Percentiles rank a stretch among this genome's conserved stretches.
Conservation (phyloP, 805 yeast genomes). For the Candida hungchunana region DNA sequence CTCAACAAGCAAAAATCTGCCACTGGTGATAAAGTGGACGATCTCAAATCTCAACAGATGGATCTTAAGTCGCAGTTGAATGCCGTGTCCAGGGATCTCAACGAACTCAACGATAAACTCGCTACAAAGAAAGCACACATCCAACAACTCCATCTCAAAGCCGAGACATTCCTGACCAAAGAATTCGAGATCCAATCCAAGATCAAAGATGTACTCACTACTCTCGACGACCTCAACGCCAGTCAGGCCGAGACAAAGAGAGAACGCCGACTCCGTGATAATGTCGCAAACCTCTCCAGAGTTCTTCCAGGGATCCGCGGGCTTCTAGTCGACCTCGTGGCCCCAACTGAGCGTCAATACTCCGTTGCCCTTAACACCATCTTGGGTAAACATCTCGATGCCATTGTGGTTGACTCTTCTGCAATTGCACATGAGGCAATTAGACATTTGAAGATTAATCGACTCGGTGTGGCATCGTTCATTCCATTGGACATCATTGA, state of each 20-base stretch:
- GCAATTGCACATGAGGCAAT: slow-evolving; percentile 73
- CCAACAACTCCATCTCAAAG: slow-evolving; percentile 34
- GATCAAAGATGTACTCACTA: slow-evolving; percentile 53
- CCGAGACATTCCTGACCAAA: slow-evolving; percentile 37
- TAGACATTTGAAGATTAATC: slow-evolving; percentile 73
- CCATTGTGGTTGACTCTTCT: slow-evolving; percentile 75
- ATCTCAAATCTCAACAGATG: slow-evolving; percentile 29
- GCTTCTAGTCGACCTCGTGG: slow-evolving; percentile 70
- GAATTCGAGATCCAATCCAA: slow-evolving; percentile 62
- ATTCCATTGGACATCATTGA: slow-evolving; percentile 81
- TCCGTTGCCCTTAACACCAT: slow-evolving; percentile 72
- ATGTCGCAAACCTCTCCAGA: slow-evolving; percentile 62
- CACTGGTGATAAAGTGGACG: slow-evolving; percentile 33
- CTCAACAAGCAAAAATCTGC: slow-evolving; percentile 34
- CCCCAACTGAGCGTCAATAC: slow-evolving; percentile 69
- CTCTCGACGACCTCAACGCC: slow-evolving; percentile 70
- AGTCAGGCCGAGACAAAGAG: slow-evolving; percentile 69
- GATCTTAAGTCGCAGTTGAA: slow-evolving; percentile 27
- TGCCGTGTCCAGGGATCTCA: slow-evolving; percentile 21
- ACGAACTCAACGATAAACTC: slow-evolving; percentile 32
- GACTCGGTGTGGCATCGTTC: slow-evolving; percentile 81
- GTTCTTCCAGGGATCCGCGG: slow-evolving; percentile 86
- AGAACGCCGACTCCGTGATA: slow-evolving; percentile 69
- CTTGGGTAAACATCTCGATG: slow-evolving; percentile 74
- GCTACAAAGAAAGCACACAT: slow-evolving; percentile 37